Evolutionary conservation across 2,329 filamentous ascomycete species (phyloP).

Genomic region (Colletotrichum truncatum): DNA sequence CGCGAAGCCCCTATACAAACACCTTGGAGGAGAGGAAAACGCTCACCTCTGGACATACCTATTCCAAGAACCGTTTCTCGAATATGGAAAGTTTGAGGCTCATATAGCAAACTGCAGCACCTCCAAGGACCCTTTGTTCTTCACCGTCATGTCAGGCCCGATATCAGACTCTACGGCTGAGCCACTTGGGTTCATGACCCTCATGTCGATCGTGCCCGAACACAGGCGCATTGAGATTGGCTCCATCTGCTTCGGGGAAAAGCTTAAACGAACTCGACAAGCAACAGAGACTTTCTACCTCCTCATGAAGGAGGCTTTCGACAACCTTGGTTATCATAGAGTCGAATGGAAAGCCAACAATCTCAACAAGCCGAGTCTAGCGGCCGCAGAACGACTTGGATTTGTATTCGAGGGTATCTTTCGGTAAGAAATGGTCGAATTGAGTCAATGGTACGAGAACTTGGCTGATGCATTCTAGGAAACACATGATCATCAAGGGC

Average conservation of each 20-base stretch:
- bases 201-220: constrained; percentile 55
- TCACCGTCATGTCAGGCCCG: constrained; percentile 49
- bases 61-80: constrained; percentile 35
- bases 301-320: constrained; percentile 62
- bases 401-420: constrained; percentile 69
- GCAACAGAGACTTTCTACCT: constrained; percentile 69
- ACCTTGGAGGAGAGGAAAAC: constrained; percentile 44
- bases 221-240: constrained; percentile 67
- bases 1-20: constrained; percentile 38
- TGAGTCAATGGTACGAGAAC: neutral
- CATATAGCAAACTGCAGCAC: constrained; percentile 34
- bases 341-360: constrained; percentile 73
- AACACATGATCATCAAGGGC: constrained; percentile 69
- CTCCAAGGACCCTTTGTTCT: constrained; percentile 50
- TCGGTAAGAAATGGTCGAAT: constrained; percentile 42
- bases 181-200: constrained; percentile 51
- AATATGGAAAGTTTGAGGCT: constrained; percentile 31
- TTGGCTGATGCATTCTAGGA: constrained; percentile 39
- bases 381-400: constrained; percentile 65
- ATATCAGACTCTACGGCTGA: constrained; percentile 37
- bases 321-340: constrained; percentile 61
- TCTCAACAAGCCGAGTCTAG: constrained; percentile 61
- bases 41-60: constrained; percentile 45
- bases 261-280: constrained; percentile 60
- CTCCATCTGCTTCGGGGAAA: constrained; percentile 58